Conservation (phyloP, 805 yeast species). For the Cyberlindnera mrakii region DNA sequence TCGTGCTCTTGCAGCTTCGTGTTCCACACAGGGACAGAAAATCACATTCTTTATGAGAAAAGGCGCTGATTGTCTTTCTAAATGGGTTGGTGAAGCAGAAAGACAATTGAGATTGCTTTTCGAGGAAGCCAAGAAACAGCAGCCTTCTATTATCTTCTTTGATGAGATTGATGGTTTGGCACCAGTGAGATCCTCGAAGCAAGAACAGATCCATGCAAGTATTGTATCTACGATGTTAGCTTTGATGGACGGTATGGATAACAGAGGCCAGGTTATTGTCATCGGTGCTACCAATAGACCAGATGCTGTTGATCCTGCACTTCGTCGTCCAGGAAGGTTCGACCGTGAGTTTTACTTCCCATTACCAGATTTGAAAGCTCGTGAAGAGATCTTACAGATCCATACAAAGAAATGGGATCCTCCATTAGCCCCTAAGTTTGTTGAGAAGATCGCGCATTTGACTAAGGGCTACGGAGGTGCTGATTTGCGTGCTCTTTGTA, state of each 20-base stretch:
- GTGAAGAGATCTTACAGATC: constrained; percentile 72
- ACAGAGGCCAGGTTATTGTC: constrained; percentile 95
- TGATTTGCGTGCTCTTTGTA: constrained; percentile 86
- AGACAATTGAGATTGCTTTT: constrained; percentile 84
- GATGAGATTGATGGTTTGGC: constrained; percentile 98
- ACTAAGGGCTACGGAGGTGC: constrained; percentile 99
- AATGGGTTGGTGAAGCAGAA: constrained; percentile 99
- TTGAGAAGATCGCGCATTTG: constrained; percentile 61
- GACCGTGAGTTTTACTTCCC: constrained; percentile 97
- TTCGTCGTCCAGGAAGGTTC: constrained; percentile 94
- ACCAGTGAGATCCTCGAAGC: constrained; percentile 94
- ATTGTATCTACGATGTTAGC: constrained; percentile 94
- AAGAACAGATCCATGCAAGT: constrained; percentile 97
- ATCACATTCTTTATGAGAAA: constrained; percentile 97
- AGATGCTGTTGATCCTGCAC: constrained; percentile 96
- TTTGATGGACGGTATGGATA: constrained; percentile 98
- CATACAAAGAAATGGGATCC: constrained; percentile 91
- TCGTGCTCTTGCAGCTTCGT: constrained; percentile 91
- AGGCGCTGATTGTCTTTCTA: constrained; percentile 94
- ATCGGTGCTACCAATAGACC: constrained; percentile 98
- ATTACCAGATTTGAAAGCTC: constrained; percentile 74
- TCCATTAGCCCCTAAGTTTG: constrained; percentile 50
- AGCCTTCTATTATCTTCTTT: constrained; percentile 92
- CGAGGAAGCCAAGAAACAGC: constrained; percentile 94
- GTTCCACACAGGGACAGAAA: constrained; percentile 76